Conservation (phyloP, 2,329 filamentous ascomycete genomes). For the Lecanosticta acicola region DNA sequence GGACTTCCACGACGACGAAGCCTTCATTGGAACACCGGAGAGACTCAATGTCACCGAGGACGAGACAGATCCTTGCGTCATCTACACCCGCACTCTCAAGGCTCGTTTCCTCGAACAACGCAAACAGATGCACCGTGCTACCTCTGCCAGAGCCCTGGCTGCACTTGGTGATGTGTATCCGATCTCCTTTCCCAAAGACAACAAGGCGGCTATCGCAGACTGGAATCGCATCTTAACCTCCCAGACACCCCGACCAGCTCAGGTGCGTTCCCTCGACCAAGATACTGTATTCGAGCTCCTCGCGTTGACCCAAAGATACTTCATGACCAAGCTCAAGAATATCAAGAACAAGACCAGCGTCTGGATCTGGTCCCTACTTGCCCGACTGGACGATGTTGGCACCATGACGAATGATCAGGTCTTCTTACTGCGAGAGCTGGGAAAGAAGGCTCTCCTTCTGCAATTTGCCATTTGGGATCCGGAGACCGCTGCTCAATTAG, state of each 20-base stretch:
- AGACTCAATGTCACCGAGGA: slow-evolving; percentile 28
- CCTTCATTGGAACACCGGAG: slow-evolving; percentile 59
- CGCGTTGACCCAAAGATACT: slow-evolving; percentile 53
- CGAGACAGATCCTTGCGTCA: slow-evolving; percentile 47
- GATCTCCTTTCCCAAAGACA: slow-evolving; percentile 50
- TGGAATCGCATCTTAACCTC: slow-evolving; percentile 44
- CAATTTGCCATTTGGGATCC: slow-evolving; percentile 27
- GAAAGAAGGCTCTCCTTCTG: slow-evolving; percentile 57
- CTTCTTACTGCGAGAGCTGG: slow-evolving; percentile 69
- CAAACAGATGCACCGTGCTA: slow-evolving; percentile 51
- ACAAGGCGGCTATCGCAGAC: slow-evolving; percentile 49
- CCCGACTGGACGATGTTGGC: slow-evolving; percentile 61
- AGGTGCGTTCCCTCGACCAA: slow-evolving; percentile 54
- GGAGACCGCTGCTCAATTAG: slow-evolving; percentile 24
- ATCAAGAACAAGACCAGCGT: slow-evolving; percentile 63
- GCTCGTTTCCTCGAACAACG: slow-evolving; percentile 63
- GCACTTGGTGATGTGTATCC: slow-evolving; percentile 51
- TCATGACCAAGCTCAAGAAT: slow-evolving; percentile 55
- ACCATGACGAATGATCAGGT: slow-evolving; percentile 71
- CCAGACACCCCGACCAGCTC: slow-evolving; percentile 44
- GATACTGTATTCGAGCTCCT: slow-evolving; percentile 62
- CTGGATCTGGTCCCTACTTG: slow-evolving; percentile 82
- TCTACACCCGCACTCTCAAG: slow-evolving; percentile 63
- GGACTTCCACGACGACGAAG: slow-evolving; percentile 33
- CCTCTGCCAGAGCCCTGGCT: slow-evolving; percentile 49